These are phyloP conservation scores for Dactylella cylindrospora DNA, from an alignment of 2,329 filamentous ascomycete genomes.

Conservation along the genomic window DNA sequence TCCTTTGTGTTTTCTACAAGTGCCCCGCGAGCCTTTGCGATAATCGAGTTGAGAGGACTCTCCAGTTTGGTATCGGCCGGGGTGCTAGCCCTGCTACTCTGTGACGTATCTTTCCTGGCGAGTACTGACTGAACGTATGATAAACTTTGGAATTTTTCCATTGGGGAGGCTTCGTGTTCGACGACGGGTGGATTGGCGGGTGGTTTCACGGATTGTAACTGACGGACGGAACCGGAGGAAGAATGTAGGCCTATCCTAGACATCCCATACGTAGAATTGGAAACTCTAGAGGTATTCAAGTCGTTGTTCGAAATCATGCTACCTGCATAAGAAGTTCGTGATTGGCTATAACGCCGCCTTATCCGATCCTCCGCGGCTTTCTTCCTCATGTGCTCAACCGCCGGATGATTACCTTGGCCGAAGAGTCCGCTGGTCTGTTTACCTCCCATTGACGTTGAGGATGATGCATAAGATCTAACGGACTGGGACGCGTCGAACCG, in stretches of 20 bases:
- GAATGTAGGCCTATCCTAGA: constrained; percentile 40
- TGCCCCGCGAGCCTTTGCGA: constrained; percentile 20
- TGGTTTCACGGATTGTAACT: background rate
- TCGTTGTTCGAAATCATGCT: constrained; percentile 14
- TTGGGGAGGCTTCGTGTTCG: constrained; percentile 1
- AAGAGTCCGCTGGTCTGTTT: constrained; percentile 35
- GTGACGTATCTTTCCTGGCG: constrained; percentile 21
- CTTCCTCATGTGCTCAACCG: constrained; percentile 28
- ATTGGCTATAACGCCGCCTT: constrained; percentile 11
- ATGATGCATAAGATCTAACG: constrained; percentile 20
- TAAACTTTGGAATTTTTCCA: constrained; percentile 20
- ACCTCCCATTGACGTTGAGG: background rate
- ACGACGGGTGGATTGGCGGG: background rate
- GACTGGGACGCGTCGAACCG: constrained; percentile 33
- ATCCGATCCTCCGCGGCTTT: constrained; percentile 23
- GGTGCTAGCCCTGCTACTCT: constrained; percentile 27
- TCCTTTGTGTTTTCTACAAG: constrained; percentile 31
- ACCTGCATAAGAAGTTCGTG: constrained; percentile 28
- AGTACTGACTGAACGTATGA: constrained; percentile 36
- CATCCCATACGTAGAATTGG: constrained; percentile 34
- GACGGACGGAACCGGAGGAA: constrained; percentile 28
- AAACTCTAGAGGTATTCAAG: constrained; percentile 22
- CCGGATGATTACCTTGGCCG: constrained; percentile 25
- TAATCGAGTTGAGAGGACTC: constrained; percentile 14
- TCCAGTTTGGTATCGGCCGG: constrained; percentile 16